A percentile compares a stretch with the other conserved stretches of the same genome.
Conservation (phyloP, 1,284 basidiomycete genomes). For the Grifola frondosa region DNA sequence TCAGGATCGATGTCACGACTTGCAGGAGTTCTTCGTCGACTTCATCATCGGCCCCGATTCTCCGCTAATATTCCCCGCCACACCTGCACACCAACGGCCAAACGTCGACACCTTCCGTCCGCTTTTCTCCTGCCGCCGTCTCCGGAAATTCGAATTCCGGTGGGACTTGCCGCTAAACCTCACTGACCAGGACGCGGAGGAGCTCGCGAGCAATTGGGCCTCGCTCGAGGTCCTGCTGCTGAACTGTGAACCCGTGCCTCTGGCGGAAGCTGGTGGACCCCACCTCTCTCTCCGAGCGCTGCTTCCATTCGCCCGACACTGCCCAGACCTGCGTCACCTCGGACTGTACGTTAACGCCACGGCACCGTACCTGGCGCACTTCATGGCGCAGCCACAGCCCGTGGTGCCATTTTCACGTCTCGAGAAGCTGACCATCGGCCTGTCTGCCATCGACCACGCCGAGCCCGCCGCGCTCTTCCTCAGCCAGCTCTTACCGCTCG, state of each 20-base stretch:
- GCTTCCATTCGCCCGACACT: conserved; percentile 50
- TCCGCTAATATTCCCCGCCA: conserved; percentile 19
- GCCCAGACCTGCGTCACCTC: conserved; percentile 47
- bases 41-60: conserved; percentile 27
- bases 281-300: conserved; percentile 48
- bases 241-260: conserved; percentile 54
- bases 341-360: conserved; percentile 51
- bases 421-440: conserved; percentile 45
- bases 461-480: conserved; percentile 51
- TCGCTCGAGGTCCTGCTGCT: conserved; percentile 46
- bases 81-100: conserved; percentile 33
- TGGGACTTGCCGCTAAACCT: conserved; percentile 56
- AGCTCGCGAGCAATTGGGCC: conserved; percentile 49
- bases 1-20: conserved; percentile 40
- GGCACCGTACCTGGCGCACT: conserved; percentile 15
- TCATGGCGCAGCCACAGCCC: no score
- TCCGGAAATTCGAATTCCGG: conserved; percentile 49
- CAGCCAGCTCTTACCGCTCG: conserved; percentile 45
- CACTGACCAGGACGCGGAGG: conserved; percentile 45
- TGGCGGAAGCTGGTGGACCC: conserved; percentile 26
- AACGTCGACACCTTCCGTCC: conserved; percentile 49
- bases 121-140: conserved; percentile 42
- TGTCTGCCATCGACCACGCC: conserved; percentile 43
- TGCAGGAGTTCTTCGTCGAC: conserved; percentile 35
- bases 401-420: conserved; percentile 40